Evolutionary conservation across 1,139 yeast genomes (phyloP), one percentile per base, ranked within the genome.

Genomic region (Magnusiomyces paraingens): DNA sequence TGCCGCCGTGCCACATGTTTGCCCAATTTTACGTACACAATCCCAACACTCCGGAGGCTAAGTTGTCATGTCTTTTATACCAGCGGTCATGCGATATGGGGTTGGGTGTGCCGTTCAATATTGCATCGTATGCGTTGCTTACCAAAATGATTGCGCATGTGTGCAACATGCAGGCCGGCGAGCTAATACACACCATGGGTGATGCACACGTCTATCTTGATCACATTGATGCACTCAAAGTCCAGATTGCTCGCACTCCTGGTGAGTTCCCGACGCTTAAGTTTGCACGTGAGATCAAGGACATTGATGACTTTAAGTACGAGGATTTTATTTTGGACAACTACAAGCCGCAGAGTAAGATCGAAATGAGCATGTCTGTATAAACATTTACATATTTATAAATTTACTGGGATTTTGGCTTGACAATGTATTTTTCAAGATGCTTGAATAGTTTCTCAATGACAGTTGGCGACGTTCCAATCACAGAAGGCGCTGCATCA

Each of bases 21-120:
- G 85, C 96, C 55, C 99, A 93, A 69, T 93, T 93, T 68, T 93
- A 87, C 66, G 99, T 93, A 42, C 86, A 80, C 62, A 85, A 85
- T 71, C 94, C 94, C 1, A 71, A 75, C 55, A 73, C 73, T 12
- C 59, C 61, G 38, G 65, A 63, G 6, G 70, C 69, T 20, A 81
- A 72, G 64, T 77, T 93, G 56, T 86, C 94, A 14, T 94, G 99
- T 69, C 80, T 86, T 57, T 75, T 93, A 73, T 93, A 94, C 71
- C 99, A 93, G 72, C 80, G 99, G 64, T 88, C 96, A n/a, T 93
- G 98, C 71, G 99, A 93, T 66, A 91, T 93, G 97, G 99, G 99
- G 0, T 79, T 93, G 40, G 99, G 99, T 12, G 98, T 93, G 15
- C 99, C 99, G 0, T 93, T 93, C 71, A 94, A 93, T 67, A 93